Conservation (phyloP, 352 stramenopile species). For the Pythium phragmiticola region DNA sequence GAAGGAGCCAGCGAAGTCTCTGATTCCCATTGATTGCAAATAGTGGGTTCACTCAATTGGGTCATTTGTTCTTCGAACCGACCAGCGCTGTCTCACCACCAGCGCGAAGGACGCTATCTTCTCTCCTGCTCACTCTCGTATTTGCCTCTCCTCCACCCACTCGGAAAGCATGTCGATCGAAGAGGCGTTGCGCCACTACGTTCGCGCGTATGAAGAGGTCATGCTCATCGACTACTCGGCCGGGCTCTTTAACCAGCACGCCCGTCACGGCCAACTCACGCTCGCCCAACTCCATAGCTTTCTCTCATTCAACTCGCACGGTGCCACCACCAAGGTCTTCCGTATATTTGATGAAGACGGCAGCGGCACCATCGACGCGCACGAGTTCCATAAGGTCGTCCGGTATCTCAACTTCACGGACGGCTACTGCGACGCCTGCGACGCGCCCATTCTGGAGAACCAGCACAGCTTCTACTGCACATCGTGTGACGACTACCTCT, state of each 20-base stretch:
- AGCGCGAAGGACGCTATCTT: too few relatives aligned
- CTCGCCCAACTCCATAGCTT: slow-evolving; percentile 4
- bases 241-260: background rate
- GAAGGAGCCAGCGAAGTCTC: too few relatives aligned
- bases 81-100: too few relatives aligned
- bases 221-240: slow-evolving; percentile 14
- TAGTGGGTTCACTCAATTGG: too few relatives aligned
- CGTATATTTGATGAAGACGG: slow-evolving; percentile 23
- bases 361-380: slow-evolving; percentile 34
- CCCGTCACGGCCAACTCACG: background rate
- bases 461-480: slow-evolving; percentile 26
- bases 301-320: background rate
- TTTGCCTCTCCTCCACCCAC: background rate
- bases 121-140: background rate
- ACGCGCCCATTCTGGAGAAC: slow-evolving; percentile 35
- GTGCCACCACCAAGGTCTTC: background rate
- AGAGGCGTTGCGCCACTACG: background rate
- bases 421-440: slow-evolving; percentile 44
- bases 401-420: slow-evolving; percentile 46
- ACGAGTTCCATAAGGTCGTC: slow-evolving; percentile 37
- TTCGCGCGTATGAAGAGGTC: slow-evolving; percentile 9
- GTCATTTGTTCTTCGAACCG: too few relatives aligned
- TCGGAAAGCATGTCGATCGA: background rate
- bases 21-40: too few relatives aligned
- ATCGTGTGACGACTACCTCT: background rate